phyloP scores from a whole-genome alignment of 2,329 filamentous ascomycete species.

The Dactylellina drechsleri region DNA sequence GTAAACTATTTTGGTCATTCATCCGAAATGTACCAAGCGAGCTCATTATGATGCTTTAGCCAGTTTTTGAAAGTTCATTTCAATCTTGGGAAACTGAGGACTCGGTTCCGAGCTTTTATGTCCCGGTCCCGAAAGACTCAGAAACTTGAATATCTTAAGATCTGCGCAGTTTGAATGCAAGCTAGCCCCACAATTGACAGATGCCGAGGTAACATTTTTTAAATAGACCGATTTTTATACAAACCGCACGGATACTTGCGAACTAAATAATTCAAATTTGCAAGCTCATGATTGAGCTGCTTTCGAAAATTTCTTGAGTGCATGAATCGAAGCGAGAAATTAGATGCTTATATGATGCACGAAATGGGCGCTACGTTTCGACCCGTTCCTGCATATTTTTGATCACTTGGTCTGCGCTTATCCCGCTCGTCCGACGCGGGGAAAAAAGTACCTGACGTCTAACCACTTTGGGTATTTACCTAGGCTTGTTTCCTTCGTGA shows the following conservation, averaged over 20 bases:
- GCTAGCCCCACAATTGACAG: too few species aligned
- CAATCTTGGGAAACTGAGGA: conserved; percentile 13
- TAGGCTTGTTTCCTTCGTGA: neutral
- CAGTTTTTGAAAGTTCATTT: neutral
- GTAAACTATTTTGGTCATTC: conserved; percentile 11
- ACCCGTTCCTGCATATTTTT: conserved; percentile 48
- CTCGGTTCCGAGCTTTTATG: conserved; percentile 38
- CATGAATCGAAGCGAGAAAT: conserved; percentile 1
- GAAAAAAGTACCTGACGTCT: neutral
- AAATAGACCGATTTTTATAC: too few species aligned
- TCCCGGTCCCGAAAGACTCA: neutral
- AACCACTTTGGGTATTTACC: conserved; percentile 12
- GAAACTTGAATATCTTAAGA: neutral
- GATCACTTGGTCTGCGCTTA: conserved; percentile 22
- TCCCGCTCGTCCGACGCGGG: conserved; percentile 52
- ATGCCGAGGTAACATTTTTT: too few species aligned
- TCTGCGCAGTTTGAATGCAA: too few species aligned
- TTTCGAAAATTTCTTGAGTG: neutral
- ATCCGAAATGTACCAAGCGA: conserved; percentile 25
- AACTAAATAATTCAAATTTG: neutral
- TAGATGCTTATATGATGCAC: neutral
- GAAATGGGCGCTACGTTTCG: conserved; percentile 33
- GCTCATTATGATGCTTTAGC: conserved; percentile 1
- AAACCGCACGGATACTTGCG: neutral
- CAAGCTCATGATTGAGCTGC: conserved; percentile 11